These are phyloP conservation scores for Neohortaea acidophila DNA, from an alignment of 495 filamentous ascomycete species.

Conservation along the genomic window DNA sequence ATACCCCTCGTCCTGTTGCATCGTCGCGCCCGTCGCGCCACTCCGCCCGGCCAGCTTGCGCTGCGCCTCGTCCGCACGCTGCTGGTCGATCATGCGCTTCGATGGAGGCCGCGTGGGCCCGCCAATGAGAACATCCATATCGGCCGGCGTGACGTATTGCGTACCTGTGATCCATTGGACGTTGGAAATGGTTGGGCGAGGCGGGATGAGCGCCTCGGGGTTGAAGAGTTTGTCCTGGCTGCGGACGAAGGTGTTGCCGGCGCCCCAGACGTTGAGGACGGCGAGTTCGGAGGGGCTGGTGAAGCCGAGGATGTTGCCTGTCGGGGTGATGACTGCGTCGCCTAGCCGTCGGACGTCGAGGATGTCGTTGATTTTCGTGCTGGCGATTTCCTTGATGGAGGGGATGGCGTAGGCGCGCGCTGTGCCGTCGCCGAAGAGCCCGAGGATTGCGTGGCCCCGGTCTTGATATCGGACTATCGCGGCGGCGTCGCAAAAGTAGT, in stretches of 20 bases:
- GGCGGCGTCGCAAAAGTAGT: slow-evolving; percentile 64
- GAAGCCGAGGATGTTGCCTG: slow-evolving; percentile 75
- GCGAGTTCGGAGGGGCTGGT: slow-evolving; percentile 75
- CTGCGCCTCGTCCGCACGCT: slow-evolving; percentile 42
- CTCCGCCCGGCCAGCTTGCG: slow-evolving; percentile 37
- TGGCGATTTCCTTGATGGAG: slow-evolving; percentile 70
- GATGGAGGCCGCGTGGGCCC: slow-evolving; percentile 75
- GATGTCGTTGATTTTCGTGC: slow-evolving; percentile 40
- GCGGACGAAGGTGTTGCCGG: slow-evolving; percentile 37
- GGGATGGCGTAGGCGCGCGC: slow-evolving; percentile 73
- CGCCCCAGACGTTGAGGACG: slow-evolving; percentile 66
- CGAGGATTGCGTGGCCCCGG: slow-evolving; percentile 61
- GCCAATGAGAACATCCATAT: slow-evolving; percentile 83
- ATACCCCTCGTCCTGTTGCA: slow-evolving; percentile 38
- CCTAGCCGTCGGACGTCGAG: slow-evolving; percentile 59
- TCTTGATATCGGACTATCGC: slow-evolving; percentile 55
- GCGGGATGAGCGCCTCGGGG: slow-evolving; percentile 49
- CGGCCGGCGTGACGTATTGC: slow-evolving; percentile 74
- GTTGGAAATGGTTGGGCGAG: slow-evolving; percentile 88
- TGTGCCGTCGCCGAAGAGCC: slow-evolving; percentile 65
- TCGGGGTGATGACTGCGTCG: slow-evolving; percentile 51
- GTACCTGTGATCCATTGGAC: slow-evolving; percentile 94
- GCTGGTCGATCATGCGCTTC: slow-evolving; percentile 56
- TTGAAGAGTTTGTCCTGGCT: slow-evolving; percentile 66
- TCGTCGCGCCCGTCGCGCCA: slow-evolving; percentile 23